phyloP scores from a whole-genome alignment of 306 rosid species.

The Biancaea sappan region DNA sequence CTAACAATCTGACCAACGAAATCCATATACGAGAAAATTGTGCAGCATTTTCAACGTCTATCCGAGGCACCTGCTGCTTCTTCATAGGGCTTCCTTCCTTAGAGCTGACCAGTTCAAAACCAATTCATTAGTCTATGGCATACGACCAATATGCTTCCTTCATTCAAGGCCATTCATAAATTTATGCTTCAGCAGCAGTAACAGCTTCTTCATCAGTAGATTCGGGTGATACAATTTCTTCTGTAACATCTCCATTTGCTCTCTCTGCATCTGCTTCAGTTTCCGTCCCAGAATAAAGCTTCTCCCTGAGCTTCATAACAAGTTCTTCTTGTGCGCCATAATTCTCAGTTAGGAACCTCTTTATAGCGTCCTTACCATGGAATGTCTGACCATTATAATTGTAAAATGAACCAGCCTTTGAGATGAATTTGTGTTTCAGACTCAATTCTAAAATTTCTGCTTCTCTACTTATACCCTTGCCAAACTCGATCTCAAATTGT shows the following conservation, averaged over 20 bases:
- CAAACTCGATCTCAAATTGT: conserved; percentile 87
- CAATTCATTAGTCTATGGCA: conserved; percentile 15
- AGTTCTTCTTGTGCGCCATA: conserved; percentile 58
- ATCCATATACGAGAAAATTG: conserved; percentile 36
- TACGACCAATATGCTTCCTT: background rate
- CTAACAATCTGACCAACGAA: conserved; percentile 33
- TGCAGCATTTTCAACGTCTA: conserved; percentile 7
- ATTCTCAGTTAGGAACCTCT: conserved; percentile 60
- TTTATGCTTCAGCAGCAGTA: conserved; percentile 54
- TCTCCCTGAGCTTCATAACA: conserved; percentile 60
- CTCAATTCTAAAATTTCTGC: conserved; percentile 70
- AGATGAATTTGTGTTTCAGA: conserved; percentile 60
- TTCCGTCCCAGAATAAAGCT: conserved; percentile 48
- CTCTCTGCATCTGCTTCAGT: conserved; percentile 38
- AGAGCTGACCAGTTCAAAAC: conserved; percentile 5
- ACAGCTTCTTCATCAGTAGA: conserved; percentile 69
- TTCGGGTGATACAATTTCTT: conserved; percentile 48
- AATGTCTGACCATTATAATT: conserved; percentile 49
- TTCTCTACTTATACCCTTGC: conserved; percentile 76
- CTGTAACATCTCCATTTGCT: conserved; percentile 31
- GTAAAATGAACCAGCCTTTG: conserved; percentile 54
- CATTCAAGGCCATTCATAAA: conserved; percentile 10
- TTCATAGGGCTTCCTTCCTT: conserved; percentile 12
- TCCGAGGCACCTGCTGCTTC: conserved; percentile 8
- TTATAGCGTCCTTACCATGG: conserved; percentile 72